Conservation (phyloP, 2,329 filamentous ascomycete genomes). For the Chaetomiaceae sp. region DNA sequence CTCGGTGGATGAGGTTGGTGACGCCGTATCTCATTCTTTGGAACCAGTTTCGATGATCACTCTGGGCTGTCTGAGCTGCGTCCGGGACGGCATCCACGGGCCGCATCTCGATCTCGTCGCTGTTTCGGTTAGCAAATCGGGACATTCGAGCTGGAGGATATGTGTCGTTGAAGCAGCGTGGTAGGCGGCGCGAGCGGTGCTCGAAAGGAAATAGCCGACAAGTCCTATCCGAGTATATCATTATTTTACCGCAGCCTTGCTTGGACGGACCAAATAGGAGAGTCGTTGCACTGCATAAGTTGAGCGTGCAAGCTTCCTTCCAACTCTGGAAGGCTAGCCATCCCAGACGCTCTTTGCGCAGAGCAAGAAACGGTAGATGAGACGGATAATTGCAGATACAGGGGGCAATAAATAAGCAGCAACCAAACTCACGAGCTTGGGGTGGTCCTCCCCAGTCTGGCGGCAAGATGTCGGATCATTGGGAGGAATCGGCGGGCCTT, state of each 20-base stretch:
- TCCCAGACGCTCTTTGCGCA: no score
- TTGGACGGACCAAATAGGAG: neutral
- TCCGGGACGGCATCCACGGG: neutral
- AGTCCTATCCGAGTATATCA: neutral
- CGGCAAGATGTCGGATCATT: no score
- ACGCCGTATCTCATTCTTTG: neutral
- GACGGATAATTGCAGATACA: no score
- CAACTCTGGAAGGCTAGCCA: no score
- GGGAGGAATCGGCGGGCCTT: no score
- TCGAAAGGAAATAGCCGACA: neutral
- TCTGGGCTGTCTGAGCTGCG: neutral
- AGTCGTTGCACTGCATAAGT: neutral
- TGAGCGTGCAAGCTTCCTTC: no score
- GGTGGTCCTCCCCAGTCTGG: no score
- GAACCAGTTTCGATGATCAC: neutral
- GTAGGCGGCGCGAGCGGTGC: neutral
- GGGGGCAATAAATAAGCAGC: no score
- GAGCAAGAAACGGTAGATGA: no score
- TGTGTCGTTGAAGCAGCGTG: no score
- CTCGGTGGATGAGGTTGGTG: neutral
- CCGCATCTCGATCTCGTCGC: slow-evolving; percentile 18
- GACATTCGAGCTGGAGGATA: neutral
- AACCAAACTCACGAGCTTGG: no score
- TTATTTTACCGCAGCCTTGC: no score
- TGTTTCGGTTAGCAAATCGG: slow-evolving; percentile 1